A percentile compares a stretch with the other conserved stretches of the same genome.
Conservation (phyloP, 2,329 filamentous ascomycete species). For the Botryotinia narcissicola region DNA sequence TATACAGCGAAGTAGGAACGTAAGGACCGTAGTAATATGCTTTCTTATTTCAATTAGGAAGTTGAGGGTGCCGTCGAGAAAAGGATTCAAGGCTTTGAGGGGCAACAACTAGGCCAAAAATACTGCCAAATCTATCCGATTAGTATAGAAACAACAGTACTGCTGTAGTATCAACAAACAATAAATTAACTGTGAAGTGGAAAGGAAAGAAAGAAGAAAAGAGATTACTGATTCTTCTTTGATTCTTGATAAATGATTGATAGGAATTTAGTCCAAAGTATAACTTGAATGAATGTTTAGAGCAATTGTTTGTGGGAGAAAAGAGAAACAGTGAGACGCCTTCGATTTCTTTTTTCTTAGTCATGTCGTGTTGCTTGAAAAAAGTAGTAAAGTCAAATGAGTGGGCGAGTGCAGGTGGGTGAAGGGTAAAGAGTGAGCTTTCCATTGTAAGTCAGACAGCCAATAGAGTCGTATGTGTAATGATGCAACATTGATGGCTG, state of each 20-base stretch:
- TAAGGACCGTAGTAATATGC: neutral
- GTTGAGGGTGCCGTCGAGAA: neutral
- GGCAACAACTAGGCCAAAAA: neutral
- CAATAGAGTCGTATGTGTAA: too few relatives aligned
- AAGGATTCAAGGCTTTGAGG: neutral
- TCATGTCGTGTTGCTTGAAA: too few relatives aligned
- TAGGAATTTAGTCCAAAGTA: accelerated
- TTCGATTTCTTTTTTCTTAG: neutral
- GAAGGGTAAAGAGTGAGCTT: too few relatives aligned
- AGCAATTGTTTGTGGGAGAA: neutral
- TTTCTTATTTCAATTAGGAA: neutral
- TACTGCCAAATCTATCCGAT: neutral
- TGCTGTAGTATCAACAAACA: too few relatives aligned
- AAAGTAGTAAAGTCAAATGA: too few relatives aligned
- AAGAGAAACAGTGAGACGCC: neutral
- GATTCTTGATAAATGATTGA: neutral
- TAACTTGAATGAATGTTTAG: neutral
- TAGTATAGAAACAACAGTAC: neutral
- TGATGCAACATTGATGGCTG: neutral
- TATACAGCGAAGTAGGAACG: neutral
- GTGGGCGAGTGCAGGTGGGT: too few relatives aligned
- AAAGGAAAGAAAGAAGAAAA: too few relatives aligned
- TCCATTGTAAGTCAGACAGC: too few relatives aligned
- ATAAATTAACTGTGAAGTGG: neutral
- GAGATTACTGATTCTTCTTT: neutral